Conservation (phyloP, 2,329 filamentous ascomycete genomes). For the Monilinia aucupariae region DNA sequence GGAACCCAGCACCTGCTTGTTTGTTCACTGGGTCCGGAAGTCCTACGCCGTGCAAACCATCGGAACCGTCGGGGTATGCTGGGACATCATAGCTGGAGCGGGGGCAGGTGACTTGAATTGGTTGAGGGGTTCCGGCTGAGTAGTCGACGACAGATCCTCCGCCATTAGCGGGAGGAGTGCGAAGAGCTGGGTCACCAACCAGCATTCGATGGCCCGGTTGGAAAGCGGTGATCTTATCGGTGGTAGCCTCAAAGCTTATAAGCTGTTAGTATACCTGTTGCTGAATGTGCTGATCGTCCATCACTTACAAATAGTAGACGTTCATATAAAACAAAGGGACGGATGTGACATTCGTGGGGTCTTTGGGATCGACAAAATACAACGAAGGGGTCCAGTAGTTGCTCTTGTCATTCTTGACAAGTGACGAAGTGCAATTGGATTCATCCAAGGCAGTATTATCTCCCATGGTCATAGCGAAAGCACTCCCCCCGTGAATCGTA, state of each 20-base stretch:
- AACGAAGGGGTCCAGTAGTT: slow-evolving; percentile 78
- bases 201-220: slow-evolving; percentile 75
- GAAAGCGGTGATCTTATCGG: slow-evolving; percentile 67
- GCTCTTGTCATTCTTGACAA: slow-evolving; percentile 76
- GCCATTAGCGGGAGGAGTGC: slow-evolving; percentile 53
- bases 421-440: slow-evolving; percentile 75
- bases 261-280: slow-evolving; percentile 28
- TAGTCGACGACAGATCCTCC: slow-evolving; percentile 48
- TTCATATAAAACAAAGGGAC: slow-evolving; percentile 62
- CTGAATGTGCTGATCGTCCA: neutral
- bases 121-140: slow-evolving; percentile 46
- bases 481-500: slow-evolving; percentile 62
- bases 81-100: slow-evolving; percentile 41
- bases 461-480: slow-evolving; percentile 49
- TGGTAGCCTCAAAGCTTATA: slow-evolving; percentile 52
- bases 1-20: slow-evolving; percentile 60
- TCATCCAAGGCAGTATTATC: slow-evolving; percentile 50
- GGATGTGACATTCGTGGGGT: slow-evolving; percentile 56
- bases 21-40: slow-evolving; percentile 50
- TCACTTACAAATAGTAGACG: slow-evolving; percentile 66
- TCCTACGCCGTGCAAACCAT: slow-evolving; percentile 48
- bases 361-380: slow-evolving; percentile 65
- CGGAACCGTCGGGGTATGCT: slow-evolving; percentile 49
- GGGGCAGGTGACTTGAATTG: slow-evolving; percentile 57
- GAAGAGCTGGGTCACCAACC: slow-evolving; percentile 63